Evolutionary conservation across 2,329 filamentous ascomycete genomes (phyloP).

Genomic region (Fusarium udum): DNA sequence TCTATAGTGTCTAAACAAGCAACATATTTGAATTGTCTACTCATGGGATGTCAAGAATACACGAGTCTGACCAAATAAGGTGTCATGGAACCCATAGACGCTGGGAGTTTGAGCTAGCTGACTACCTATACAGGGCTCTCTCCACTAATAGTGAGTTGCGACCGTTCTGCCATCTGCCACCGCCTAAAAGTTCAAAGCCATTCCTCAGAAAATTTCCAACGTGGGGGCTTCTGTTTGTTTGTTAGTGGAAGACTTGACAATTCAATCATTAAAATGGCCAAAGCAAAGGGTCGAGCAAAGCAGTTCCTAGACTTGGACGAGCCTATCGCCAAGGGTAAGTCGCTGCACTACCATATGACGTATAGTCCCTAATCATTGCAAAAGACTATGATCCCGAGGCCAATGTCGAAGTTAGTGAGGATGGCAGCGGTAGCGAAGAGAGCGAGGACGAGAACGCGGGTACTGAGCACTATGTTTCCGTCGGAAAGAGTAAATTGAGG

Average conservation of each 20-base stretch:
- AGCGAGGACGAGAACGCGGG: constrained; percentile 66
- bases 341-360: background rate
- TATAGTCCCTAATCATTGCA: constrained; percentile 12
- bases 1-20: background rate
- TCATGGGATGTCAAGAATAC: background rate
- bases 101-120: constrained; percentile 14
- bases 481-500: constrained; percentile 86
- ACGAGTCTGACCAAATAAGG: constrained; percentile 8
- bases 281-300: constrained; percentile 63
- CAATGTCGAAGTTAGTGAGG: constrained; percentile 65
- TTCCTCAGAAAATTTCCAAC: constrained; percentile 48
- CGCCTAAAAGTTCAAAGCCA: constrained; percentile 61
- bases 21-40: background rate
- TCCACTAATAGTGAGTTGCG: constrained; percentile 2
- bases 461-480: constrained; percentile 86
- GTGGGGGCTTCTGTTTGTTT: constrained; percentile 40
- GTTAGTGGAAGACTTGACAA: constrained; percentile 19
- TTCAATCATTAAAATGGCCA: constrained; percentile 57
- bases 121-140: constrained; percentile 3
- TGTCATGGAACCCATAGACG: constrained; percentile 4
- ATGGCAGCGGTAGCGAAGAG: constrained; percentile 60
- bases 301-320: constrained; percentile 71
- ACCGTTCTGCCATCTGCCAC: constrained; percentile 56
- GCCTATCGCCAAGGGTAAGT: constrained; percentile 67
- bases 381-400: constrained; percentile 82